A percentile compares a stretch with the other conserved stretches of the same genome.
Evolutionary conservation across 2,329 filamentous ascomycete genomes (phyloP).

Genomic region (Zasmidium citrigriseum): DNA sequence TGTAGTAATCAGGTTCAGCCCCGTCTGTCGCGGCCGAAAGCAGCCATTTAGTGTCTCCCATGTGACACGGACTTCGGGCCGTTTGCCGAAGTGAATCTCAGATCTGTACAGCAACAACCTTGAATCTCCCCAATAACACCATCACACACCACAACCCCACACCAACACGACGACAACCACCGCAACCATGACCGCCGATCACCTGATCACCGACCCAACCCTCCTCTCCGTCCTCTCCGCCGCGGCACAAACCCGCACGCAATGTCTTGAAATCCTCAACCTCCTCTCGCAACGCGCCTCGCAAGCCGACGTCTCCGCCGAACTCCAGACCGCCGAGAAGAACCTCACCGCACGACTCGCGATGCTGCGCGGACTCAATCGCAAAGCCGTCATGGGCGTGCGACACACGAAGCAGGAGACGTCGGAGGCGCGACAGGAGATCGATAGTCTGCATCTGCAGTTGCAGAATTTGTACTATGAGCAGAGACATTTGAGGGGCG

Average conservation of each 20-base stretch:
- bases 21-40: too few relatives aligned
- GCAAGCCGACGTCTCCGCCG: slow-evolving; percentile 42
- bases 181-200: slow-evolving; percentile 21
- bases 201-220: slow-evolving; percentile 60
- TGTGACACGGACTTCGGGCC: not conserved
- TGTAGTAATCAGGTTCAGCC: too few relatives aligned
- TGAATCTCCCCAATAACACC: not conserved
- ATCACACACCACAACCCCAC: not conserved
- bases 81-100: not conserved
- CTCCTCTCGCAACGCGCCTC: slow-evolving; percentile 52
- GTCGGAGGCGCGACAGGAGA: slow-evolving; percentile 83
- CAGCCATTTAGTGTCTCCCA: not conserved
- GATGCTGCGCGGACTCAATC: slow-evolving; percentile 78
- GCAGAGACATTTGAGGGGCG: slow-evolving; percentile 83
- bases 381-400: slow-evolving; percentile 76
- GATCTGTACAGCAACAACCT: too few relatives aligned
- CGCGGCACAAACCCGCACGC: slow-evolving; percentile 71
- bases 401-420: slow-evolving; percentile 85
- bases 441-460: slow-evolving; percentile 87
- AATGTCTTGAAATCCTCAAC: slow-evolving; percentile 62
- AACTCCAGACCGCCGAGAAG: slow-evolving; percentile 65
- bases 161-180: slow-evolving; percentile 2
- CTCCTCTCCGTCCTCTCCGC: slow-evolving; percentile 70
- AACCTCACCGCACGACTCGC: slow-evolving; percentile 75
- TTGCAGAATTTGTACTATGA: slow-evolving; percentile 97